These are phyloP conservation scores for Fusarium oxysporum DNA, from an alignment of 2,329 filamentous ascomycete genomes.

Conservation along the genomic window DNA sequence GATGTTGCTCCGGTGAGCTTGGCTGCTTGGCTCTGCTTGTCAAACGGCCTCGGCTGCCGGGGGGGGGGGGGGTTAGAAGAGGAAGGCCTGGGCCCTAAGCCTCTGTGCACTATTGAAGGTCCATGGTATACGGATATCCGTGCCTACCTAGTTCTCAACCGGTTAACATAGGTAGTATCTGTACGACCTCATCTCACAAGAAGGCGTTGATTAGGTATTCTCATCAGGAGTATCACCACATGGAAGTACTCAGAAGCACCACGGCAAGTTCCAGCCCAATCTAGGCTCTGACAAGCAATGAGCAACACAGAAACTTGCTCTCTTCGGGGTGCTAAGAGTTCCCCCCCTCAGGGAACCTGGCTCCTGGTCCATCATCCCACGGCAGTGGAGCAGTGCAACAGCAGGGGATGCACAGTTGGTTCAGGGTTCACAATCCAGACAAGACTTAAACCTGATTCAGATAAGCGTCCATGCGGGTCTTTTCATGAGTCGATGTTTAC, in stretches of 20 bases:
- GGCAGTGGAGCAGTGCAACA: conserved; percentile 27
- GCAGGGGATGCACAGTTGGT: conserved; percentile 21
- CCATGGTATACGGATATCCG: background rate
- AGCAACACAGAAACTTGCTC: background rate
- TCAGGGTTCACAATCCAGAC: conserved; percentile 8
- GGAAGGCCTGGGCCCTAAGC: conserved; percentile 12
- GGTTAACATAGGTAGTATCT: background rate
- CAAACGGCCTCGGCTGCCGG: conserved; percentile 4
- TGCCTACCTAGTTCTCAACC: background rate
- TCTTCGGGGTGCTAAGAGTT: background rate
- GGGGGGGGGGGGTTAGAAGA: background rate
- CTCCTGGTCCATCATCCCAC: conserved; percentile 33
- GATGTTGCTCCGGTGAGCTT: conserved; percentile 12
- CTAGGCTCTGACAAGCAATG: conserved; percentile 1
- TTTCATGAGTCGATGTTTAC: background rate
- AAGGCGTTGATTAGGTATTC: background rate
- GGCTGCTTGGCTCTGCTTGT: conserved; percentile 1
- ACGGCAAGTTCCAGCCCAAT: conserved; percentile 20
- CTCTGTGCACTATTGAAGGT: conserved; percentile 18
- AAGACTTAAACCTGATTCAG: conserved; percentile 22
- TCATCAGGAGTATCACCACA: conserved; percentile 14
- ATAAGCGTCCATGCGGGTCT: background rate
- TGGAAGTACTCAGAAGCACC: conserved; percentile 11
- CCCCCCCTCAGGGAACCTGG: conserved; percentile 11
- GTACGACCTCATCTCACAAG: conserved; percentile 10